phyloP scores from a whole-genome alignment of 2,329 filamentous ascomycete genomes.

The Meredithiella fracta region DNA sequence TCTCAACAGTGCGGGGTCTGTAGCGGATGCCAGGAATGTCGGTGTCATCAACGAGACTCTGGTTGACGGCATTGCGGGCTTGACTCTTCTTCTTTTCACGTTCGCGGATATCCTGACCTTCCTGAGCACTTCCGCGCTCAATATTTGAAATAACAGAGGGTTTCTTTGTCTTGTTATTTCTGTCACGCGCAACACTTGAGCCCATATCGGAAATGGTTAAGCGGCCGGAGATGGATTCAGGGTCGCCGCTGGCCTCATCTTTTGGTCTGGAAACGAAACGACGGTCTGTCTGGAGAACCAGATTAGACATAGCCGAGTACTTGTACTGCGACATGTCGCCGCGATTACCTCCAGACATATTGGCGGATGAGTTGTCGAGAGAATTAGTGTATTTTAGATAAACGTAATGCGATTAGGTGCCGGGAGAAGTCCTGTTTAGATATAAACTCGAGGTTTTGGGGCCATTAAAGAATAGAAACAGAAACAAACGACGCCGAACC shows the following conservation, averaged over 20 bases:
- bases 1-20: constrained; percentile 77
- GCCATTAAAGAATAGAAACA: constrained; percentile 11
- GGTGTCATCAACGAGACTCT: constrained; percentile 66
- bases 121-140: constrained; percentile 57
- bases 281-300: constrained; percentile 99
- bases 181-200: constrained; percentile 60
- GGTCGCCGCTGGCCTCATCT: constrained; percentile 92
- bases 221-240: constrained; percentile 87
- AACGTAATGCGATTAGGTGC: not conserved
- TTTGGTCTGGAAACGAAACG: constrained; percentile 83
- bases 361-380: constrained; percentile 6
- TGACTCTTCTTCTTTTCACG: constrained; percentile 79
- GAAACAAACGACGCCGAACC: not conserved
- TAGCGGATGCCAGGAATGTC: constrained; percentile 85
- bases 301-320: constrained; percentile 99
- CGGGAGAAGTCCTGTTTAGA: constrained; percentile 12
- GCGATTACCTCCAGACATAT: constrained; percentile 58
- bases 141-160: constrained; percentile 49
- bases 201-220: constrained; percentile 95
- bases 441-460: not conserved
- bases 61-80: constrained; percentile 48
- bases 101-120: constrained; percentile 69
- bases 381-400: not conserved
- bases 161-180: constrained; percentile 69
- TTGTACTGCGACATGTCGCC: constrained; percentile 97